Conservation (phyloP, 139 green algal genomes). For the Volvox africanus region DNA sequence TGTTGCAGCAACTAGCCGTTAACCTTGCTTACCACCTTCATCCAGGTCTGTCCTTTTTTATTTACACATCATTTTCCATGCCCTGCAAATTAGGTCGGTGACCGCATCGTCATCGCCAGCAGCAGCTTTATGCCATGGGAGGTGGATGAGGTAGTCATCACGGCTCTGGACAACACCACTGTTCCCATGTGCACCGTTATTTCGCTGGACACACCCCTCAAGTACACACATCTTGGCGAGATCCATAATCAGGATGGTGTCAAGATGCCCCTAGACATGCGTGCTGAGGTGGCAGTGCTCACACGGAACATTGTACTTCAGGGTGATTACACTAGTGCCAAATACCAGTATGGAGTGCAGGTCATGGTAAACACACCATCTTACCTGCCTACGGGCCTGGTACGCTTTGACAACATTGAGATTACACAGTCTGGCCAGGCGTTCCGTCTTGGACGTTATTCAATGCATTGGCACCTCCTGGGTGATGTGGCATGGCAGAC, state of each 20-base stretch:
- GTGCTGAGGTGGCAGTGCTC: slow-evolving; percentile 69
- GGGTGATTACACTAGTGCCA: slow-evolving; percentile 56
- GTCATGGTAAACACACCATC: slow-evolving; percentile 60
- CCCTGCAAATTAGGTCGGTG: slow-evolving; percentile 38
- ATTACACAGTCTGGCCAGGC: slow-evolving; percentile 62
- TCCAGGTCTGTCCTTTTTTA: too few species aligned
- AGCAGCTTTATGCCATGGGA: slow-evolving; percentile 62
- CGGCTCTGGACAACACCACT: background rate
- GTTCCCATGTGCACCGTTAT: slow-evolving; percentile 40
- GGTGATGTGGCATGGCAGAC: slow-evolving; percentile 53
- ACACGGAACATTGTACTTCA: slow-evolving; percentile 61
- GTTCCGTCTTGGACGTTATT: slow-evolving; percentile 75
- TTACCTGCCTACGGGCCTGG: slow-evolving; percentile 3
- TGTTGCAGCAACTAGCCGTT: too few species aligned
- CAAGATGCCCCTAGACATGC: slow-evolving; percentile 65
- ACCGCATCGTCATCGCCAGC: slow-evolving; percentile 73
- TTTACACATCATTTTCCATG: too few species aligned
- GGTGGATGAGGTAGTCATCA: slow-evolving; percentile 54
- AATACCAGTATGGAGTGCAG: slow-evolving; percentile 65
- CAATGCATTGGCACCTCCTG: slow-evolving; percentile 84
- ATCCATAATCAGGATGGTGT: background rate
- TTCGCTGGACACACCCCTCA: slow-evolving; percentile 49
- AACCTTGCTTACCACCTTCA: too few species aligned
- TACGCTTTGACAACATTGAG: slow-evolving; percentile 60
- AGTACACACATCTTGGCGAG: slow-evolving; percentile 70